Evolutionary conservation across 1,284 basidiomycete species (phyloP).

Genomic region (Anthracocystis setariae): DNA sequence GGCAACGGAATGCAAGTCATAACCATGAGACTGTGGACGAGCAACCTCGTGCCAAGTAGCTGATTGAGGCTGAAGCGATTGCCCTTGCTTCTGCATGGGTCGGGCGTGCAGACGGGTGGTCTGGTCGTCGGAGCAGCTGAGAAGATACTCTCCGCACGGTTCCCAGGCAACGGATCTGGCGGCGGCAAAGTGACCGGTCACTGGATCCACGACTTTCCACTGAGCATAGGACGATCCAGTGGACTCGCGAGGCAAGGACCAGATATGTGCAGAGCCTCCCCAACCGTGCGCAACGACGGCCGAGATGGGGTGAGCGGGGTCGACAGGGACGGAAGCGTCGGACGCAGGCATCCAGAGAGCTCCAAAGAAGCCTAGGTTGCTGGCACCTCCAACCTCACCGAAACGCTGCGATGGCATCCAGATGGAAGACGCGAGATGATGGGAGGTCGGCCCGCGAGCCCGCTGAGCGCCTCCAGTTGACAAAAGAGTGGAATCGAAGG

Average conservation of each 20-base stretch:
- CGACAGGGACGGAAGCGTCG: neutral
- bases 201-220: slow-evolving; percentile 32
- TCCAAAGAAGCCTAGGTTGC: slow-evolving; percentile 62
- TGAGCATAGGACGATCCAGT: slow-evolving; percentile 7
- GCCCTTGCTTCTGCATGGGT: slow-evolving; percentile 19
- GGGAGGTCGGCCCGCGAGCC: slow-evolving; percentile 57
- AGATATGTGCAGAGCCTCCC: slow-evolving; percentile 63
- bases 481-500: slow-evolving; percentile 71
- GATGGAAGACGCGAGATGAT: slow-evolving; percentile 49
- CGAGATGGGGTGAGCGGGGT: slow-evolving; percentile 9
- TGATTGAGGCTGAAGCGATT: slow-evolving; percentile 4
- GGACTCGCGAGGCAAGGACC: slow-evolving; percentile 18
- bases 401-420: slow-evolving; percentile 65
- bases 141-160: slow-evolving; percentile 58
- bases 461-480: slow-evolving; percentile 31
- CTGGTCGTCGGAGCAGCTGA: slow-evolving; percentile 59
- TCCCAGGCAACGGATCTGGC: slow-evolving; percentile 61
- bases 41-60: slow-evolving; percentile 65
- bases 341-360: slow-evolving; percentile 55
- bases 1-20: slow-evolving; percentile 56
- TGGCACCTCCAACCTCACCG: slow-evolving; percentile 64
- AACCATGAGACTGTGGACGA: slow-evolving; percentile 66
- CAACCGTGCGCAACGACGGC: slow-evolving; percentile 61
- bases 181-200: slow-evolving; percentile 59
- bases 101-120: slow-evolving; percentile 62